Evolutionary conservation across 257 asterid genomes (phyloP), one percentile per base, ranked within the genome.

Genomic region (Catharanthus roseus): DNA sequence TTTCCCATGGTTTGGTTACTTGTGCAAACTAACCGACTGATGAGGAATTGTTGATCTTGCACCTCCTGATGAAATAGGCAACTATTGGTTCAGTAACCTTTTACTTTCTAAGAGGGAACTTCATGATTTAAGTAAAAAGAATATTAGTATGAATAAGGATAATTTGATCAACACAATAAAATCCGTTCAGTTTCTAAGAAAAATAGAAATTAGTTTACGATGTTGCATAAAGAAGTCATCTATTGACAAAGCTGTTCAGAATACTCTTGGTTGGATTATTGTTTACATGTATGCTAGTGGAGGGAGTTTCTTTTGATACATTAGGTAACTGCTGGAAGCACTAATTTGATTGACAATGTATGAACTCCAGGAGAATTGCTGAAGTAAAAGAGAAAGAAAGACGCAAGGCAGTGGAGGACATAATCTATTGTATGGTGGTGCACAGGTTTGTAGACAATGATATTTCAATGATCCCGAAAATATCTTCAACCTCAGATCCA

Each of bases 301-400:
- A 28, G 36, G 19, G 5, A 19, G 44, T 28, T 15, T 68, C 10
- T 26, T 13, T 45, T 44, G 26, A 4, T 31, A 5, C 23, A 57
- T 28, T 5, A 28, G 39, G 10, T 28, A 28, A 10, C 64, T 28
- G 13, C 24, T 38, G 71, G n/a, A 62, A 66, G 63, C 66, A 36
- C 38, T 71, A 19, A 15, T 21, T 26, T 72, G 60, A 78, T 67
- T 60, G 45, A 41, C 72, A 29, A 69, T 45, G n/a, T 34, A 28
- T 74, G 67, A 62, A 73, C 76, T 84, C 56, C 93, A 93, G 98
- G 93, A 90, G 97, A 84, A 93, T 93, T 82, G 89, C 87, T 65
- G 96, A 89, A 84, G 86, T 93, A 77, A 89, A 85, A 86, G 97
- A 89, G 85, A 90, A 86, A 56, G 98, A 89, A 55, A 77, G 96